Evolutionary conservation across 257 asterid genomes (phyloP).

Genomic region (Gardenia jasminoides): DNA sequence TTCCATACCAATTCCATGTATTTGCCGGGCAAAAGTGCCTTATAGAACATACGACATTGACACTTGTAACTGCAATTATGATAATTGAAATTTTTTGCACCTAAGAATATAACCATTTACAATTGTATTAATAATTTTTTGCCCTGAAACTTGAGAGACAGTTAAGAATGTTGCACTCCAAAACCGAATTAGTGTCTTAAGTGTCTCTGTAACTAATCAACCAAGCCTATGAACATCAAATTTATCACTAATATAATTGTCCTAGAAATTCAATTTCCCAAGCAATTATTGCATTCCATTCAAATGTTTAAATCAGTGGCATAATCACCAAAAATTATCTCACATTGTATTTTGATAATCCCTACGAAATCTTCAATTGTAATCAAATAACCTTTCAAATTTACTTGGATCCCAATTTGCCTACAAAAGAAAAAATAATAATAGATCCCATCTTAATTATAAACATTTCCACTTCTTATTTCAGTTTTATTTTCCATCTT

Average conservation of each 20-base stretch:
- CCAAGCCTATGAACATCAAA: neutral
- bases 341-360: too few species aligned
- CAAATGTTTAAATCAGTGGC: neutral
- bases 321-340: too few species aligned
- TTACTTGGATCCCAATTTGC: neutral
- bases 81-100: neutral
- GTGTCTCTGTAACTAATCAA: too few species aligned
- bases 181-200: too few species aligned
- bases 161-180: too few species aligned
- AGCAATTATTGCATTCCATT: too few species aligned
- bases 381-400: neutral
- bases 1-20: neutral
- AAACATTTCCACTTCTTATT: neutral
- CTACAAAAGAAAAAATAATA: too few species aligned
- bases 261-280: too few species aligned
- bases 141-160: too few species aligned
- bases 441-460: neutral
- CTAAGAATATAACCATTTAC: neutral
- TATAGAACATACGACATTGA: neutral
- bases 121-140: too few species aligned
- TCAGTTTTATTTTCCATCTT: neutral
- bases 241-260: too few species aligned
- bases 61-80: neutral
- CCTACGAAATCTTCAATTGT: neutral
- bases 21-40: neutral